A percentile compares a stretch with the other conserved stretches of the same genome.
These are phyloP conservation scores for Tulasnella sp. DNA, from an alignment of 768 basidiomycete species.

Conservation along the genomic window DNA sequence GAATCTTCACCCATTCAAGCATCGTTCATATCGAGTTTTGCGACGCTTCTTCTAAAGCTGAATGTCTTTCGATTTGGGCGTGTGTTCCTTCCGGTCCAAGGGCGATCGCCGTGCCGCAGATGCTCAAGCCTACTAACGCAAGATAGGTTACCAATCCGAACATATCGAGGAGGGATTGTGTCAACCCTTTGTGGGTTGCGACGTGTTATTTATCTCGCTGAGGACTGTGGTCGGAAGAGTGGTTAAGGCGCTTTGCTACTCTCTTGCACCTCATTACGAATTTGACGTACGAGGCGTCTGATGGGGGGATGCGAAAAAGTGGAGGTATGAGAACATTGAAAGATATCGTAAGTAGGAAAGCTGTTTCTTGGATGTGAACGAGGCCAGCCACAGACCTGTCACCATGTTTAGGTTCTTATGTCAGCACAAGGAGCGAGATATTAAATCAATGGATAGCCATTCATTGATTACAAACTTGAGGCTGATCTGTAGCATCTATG, in stretches of 20 bases:
- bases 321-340: conserved; percentile 29
- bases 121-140: conserved; percentile 41
- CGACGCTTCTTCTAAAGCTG: conserved; percentile 23
- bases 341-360: too few species aligned
- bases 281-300: neutral
- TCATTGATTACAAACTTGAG: too few species aligned
- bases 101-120: conserved; percentile 34
- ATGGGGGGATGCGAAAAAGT: conserved; percentile 20
- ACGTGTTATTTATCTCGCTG: conserved; percentile 34
- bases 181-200: conserved; percentile 35
- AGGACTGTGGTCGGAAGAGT: conserved; percentile 25
- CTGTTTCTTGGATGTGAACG: too few species aligned
- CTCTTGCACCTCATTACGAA: conserved; percentile 4
- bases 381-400: too few species aligned
- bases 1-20: conserved; percentile 26
- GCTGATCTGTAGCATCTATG: too few species aligned
- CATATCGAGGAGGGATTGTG: conserved; percentile 40
- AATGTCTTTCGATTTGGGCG: conserved; percentile 7
- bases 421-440: too few species aligned
- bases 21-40: conserved; percentile 23
- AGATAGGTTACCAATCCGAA: conserved; percentile 37
- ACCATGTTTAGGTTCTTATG: too few species aligned
- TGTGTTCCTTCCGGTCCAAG: conserved; percentile 25
- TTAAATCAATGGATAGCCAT: too few species aligned
- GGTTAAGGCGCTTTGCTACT: conserved; percentile 20